Base-by-base conservation (phyloP, 2,329 filamentous ascomycete genomes). In the Sarocladiaceae sp. region DNA sequence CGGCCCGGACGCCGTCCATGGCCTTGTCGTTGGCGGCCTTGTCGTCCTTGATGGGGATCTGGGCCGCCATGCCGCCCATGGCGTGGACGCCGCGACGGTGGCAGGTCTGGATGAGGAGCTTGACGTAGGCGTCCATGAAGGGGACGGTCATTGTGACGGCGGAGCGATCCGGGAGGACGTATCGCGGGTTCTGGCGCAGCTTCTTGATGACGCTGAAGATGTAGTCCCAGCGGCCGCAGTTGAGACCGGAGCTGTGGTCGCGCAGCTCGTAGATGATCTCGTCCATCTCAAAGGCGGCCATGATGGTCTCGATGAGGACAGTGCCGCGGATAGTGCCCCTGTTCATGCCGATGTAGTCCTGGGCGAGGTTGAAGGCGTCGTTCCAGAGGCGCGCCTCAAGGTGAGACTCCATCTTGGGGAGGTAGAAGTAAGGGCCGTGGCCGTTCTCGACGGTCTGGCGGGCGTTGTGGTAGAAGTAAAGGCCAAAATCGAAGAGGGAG, bases 171-270 rank as follows among this genome's bases (percentile, higher is more conserved):
- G 93, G 93, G 16, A 98, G 83, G 46, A 97, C 82, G 62, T 97
- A 97, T 70, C 84, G 83, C 58, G 86, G 75, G 74, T 96, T 93
- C 60, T 95, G 82, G 63, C 93, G 88, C 85, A 97, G 95, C 69
- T 95, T 95, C 80, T 98, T 98, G 76, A 98, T 97, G 61, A 91
- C 88, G 65, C 85, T 93, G 78, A 98, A 98, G 71, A 98, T 97
- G 76, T 98, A 98, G 64, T 98, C 93, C 93, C 93, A 98, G 55
- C 93, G 85, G 52, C 93, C 93, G 68, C 93, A 97, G 81, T 98
- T 98, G 60, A 98, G 80, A 39, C 93, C 93, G 6, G 91, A 85
- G 65, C 84, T 91, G 75, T 98, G 93, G 62, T 97, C 91, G 49
- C 93, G 85, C 54, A 98, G 83, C 73, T 97, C 93, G 68, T 96